Evolutionary conservation across 1,284 basidiomycete species (phyloP).

Genomic region (Austroboletus novae-zelandiae): DNA sequence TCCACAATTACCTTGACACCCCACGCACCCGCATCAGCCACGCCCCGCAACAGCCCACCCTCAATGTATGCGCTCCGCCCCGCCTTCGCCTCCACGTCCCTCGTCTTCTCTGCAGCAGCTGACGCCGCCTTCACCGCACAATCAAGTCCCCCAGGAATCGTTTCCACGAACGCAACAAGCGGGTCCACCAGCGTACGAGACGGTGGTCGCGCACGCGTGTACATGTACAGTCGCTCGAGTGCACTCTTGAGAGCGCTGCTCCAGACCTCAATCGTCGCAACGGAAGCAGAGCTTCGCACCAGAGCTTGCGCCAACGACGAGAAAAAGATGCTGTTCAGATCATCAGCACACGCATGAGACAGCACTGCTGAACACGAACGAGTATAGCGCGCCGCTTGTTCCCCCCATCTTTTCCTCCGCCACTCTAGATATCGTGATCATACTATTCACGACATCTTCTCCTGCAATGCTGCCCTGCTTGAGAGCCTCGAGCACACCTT

Average conservation of each 20-base stretch:
- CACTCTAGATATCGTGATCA: constrained; percentile 71
- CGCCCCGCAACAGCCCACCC: constrained; percentile 62
- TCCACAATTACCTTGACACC: constrained; percentile 80
- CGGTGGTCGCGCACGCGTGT: constrained; percentile 86
- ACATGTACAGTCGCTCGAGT: constrained; percentile 74
- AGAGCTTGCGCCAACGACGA: constrained; percentile 81
- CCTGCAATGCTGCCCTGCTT: constrained; percentile 38
- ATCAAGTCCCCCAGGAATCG: constrained; percentile 41
- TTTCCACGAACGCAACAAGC: constrained; percentile 74
- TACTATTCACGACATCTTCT: constrained; percentile 54
- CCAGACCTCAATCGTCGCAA: constrained; percentile 60
- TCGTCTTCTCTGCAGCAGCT: constrained; percentile 73
- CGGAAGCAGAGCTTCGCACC: constrained; percentile 38
- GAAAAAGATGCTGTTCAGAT: constrained; percentile 74
- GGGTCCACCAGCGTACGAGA: constrained; percentile 92
- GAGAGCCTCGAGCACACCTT: constrained; percentile 46
- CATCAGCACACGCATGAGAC: neutral
- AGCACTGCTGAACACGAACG: constrained; percentile 47
- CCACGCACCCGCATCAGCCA: constrained; percentile 90
- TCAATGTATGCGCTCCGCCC: constrained; percentile 90
- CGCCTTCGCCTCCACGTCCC: constrained; percentile 78
- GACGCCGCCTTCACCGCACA: constrained; percentile 63
- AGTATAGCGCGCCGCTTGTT: constrained; percentile 89
- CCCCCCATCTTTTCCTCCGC: constrained; percentile 91
- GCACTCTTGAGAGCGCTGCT: constrained; percentile 58